These are phyloP conservation scores for Lathyrus aphaca DNA, from an alignment of 306 rosid species.

Conservation along the genomic window DNA sequence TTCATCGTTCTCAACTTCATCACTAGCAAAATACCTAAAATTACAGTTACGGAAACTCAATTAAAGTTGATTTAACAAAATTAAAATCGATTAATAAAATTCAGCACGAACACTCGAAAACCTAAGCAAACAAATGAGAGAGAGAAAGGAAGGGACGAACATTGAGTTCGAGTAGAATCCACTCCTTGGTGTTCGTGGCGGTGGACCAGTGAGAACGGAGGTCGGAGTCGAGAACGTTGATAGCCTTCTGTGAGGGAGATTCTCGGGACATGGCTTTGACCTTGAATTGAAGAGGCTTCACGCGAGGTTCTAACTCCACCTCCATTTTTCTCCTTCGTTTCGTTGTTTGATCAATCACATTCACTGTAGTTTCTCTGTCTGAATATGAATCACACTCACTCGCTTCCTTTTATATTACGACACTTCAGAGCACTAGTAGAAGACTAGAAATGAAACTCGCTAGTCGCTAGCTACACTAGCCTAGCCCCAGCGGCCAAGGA, in stretches of 20 bases:
- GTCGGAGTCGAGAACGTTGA: slow-evolving; percentile 82
- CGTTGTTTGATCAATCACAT: neutral
- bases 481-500: neutral
- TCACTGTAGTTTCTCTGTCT: neutral
- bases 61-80: neutral
- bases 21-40: neutral
- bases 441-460: neutral
- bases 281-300: slow-evolving; percentile 67
- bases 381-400: neutral
- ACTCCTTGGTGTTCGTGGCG: slow-evolving; percentile 93
- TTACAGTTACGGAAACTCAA: neutral
- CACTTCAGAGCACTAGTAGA: neutral
- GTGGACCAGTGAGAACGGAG: slow-evolving; percentile 97
- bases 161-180: slow-evolving; percentile 88
- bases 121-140: neutral
- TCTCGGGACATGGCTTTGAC: slow-evolving; percentile 88
- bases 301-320: slow-evolving; percentile 78
- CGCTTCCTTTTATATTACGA: neutral
- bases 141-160: slow-evolving; percentile 33
- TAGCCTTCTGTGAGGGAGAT: slow-evolving; percentile 82
- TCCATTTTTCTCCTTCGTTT: slow-evolving; percentile 52
- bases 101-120: slow-evolving; percentile 7
- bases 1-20: neutral
- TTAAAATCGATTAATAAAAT: neutral
- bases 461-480: too few relatives aligned